Evolutionary conservation across 2,329 filamentous ascomycete genomes (phyloP), one percentile per base, ranked within the genome.

Genomic region (Immersiporthe knoxdaviesiana): DNA sequence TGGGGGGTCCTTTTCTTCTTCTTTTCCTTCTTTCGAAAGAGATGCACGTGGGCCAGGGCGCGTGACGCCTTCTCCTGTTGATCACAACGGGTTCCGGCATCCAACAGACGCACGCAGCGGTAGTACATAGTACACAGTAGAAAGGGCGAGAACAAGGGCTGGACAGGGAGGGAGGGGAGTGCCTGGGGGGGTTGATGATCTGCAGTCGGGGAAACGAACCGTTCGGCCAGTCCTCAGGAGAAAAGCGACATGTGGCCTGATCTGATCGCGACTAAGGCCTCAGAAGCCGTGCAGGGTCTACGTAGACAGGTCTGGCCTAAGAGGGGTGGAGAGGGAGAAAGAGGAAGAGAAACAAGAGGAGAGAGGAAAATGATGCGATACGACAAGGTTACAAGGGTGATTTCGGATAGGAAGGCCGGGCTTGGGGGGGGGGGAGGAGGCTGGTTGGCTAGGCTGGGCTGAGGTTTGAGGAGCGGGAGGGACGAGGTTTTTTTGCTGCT

Each of bases 31-130:
- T 41, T 41, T 14, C 2, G 18, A 47, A n/a, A 47, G 21, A 21
- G 59, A 27, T 44, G 12, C 37, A 18, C n/a, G 35, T 44, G 59
- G 37, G 18, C 14, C 11, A n/a, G 59, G 11, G n/a, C 24, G n/a
- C 24, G 6, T 11, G 39, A 30, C 21, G n/a, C 61, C 12, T 32
- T 63, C 61, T 63, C 61, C 61, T 63, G 61, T 50, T 63, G 61
- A 63, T 63, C 61, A n/a, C 37, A 35, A 18, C 37, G 39, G n/a
- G 37, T 8, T 54, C 18, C 12, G 44, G 27, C 52, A 56, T 8
- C 12, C 7, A 16, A 30, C 24, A 56, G 52, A 8, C 24, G 27
- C 3, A 32, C 18, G 8, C 21, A 62, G 24, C 37, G 35, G 35
- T 16, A 32, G 41, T 12, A 47, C 12, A 24, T 41, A 47, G 16